phyloP scores from a whole-genome alignment of 1,284 basidiomycete genomes.

The Ceratobasidium sp. region DNA sequence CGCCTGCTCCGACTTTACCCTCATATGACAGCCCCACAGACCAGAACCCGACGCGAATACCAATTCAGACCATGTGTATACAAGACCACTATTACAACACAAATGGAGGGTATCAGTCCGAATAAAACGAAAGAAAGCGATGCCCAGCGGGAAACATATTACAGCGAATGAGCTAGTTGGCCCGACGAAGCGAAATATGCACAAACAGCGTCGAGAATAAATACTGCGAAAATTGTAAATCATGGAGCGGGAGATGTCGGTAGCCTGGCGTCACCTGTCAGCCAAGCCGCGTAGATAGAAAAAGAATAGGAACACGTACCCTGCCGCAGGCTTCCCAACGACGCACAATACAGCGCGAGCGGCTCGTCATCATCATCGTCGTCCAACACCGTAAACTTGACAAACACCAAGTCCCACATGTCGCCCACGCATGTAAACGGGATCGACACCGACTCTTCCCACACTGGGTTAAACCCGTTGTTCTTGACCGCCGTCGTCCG shows the following conservation, averaged over 20 bases:
- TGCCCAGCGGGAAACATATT: background rate
- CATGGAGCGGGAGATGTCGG: conserved; percentile 84
- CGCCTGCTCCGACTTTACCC: conserved; percentile 7
- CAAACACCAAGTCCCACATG: conserved; percentile 82
- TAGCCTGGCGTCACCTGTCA: conserved; percentile 63
- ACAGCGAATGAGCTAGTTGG: background rate
- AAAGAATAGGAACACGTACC: conserved; percentile 58
- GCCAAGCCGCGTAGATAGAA: conserved; percentile 31
- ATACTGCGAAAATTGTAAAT: conserved; percentile 79
- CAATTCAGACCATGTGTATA: conserved; percentile 9
- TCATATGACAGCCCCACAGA: background rate
- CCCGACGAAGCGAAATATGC: conserved; percentile 59
- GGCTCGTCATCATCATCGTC: conserved; percentile 64
- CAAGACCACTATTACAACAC: conserved; percentile 12
- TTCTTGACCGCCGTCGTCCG: conserved; percentile 73
- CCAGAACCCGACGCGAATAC: background rate
- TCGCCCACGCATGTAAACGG: conserved; percentile 76
- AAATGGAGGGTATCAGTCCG: background rate
- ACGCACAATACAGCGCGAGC: conserved; percentile 73
- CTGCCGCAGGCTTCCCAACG: conserved; percentile 68
- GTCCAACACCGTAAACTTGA: conserved; percentile 76
- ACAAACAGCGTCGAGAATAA: conserved; percentile 90
- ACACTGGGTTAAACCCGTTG: conserved; percentile 89
- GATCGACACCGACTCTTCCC: conserved; percentile 75
- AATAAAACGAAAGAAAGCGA: background rate